These are phyloP conservation scores for Diaporthe sp. DNA, from an alignment of 2,329 filamentous ascomycete species.

Conservation along the genomic window DNA sequence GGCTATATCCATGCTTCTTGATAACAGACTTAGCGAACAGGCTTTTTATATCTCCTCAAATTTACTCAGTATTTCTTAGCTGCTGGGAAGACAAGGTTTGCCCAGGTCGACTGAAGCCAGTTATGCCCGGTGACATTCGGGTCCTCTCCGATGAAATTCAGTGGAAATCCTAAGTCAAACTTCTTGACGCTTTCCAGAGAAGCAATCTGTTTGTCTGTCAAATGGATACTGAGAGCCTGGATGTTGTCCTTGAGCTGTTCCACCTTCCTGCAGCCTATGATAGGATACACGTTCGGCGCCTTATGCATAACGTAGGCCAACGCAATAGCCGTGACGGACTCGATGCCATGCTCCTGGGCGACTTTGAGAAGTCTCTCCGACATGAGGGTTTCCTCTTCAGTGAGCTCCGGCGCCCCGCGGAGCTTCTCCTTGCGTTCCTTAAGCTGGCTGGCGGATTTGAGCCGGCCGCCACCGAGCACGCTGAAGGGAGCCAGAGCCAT, in stretches of 20 bases:
- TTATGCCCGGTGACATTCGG: conserved; percentile 46
- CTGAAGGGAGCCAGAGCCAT: conserved; percentile 10
- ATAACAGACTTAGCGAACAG: too few relatives aligned
- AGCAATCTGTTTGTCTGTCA: conserved; percentile 40
- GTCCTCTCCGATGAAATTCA: neutral
- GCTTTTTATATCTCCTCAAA: too few relatives aligned
- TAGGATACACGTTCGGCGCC: conserved; percentile 16
- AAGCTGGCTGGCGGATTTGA: conserved; percentile 1
- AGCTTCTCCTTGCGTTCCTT: neutral
- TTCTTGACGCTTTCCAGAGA: conserved; percentile 35
- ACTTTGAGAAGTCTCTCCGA: conserved; percentile 12
- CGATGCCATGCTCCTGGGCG: conserved; percentile 2
- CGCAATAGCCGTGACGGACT: conserved; percentile 15
- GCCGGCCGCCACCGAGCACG: conserved; percentile 8
- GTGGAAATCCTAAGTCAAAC: conserved; percentile 12
- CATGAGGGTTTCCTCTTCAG: conserved; percentile 6
- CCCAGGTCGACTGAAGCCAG: conserved; percentile 15
- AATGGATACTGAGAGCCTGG: conserved; percentile 36
- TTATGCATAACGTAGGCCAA: conserved; percentile 23
- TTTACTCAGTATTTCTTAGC: neutral
- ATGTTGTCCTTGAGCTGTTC: conserved; percentile 29
- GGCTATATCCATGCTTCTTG: too few relatives aligned
- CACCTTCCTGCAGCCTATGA: conserved; percentile 14
- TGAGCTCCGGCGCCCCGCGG: conserved; percentile 6
- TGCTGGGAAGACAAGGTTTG: neutral